phyloP scores from a whole-genome alignment of 768 basidiomycete genomes.

The Russula earlei region DNA sequence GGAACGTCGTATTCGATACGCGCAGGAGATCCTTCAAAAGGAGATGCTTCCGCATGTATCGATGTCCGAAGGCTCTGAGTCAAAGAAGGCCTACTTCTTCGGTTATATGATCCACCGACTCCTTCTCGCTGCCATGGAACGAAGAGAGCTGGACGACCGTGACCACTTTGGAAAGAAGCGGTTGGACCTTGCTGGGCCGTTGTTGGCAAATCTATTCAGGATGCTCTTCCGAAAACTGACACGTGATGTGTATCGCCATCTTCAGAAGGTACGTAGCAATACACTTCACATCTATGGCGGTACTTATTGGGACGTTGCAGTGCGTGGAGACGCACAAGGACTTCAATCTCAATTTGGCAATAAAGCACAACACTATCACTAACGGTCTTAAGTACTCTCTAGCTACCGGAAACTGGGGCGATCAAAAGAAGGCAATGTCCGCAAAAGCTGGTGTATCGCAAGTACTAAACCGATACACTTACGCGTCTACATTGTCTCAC shows the following conservation, averaged over 20 bases:
- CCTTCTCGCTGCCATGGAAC: conserved; percentile 84
- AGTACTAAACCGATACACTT: conserved; percentile 96
- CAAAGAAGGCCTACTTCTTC: conserved; percentile 98
- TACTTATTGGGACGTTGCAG: conserved; percentile 32
- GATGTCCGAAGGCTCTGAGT: conserved; percentile 90
- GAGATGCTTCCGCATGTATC: conserved; percentile 98
- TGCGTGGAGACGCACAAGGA: conserved; percentile 95
- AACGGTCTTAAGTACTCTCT: conserved; percentile 97
- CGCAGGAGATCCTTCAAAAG: conserved; percentile 96
- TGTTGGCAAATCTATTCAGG: conserved; percentile 94
- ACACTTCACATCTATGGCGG: neutral
- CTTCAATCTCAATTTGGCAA: conserved; percentile 83
- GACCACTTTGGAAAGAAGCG: conserved; percentile 99
- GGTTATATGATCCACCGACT: conserved; percentile 99
- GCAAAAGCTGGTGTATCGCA: conserved; percentile 98
- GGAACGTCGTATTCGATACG: conserved; percentile 90
- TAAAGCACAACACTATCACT: conserved; percentile 95
- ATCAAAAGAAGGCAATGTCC: conserved; percentile 97
- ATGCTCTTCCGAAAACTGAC: conserved; percentile 97
- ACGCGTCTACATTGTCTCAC: conserved; percentile 96
- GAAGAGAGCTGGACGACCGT: conserved; percentile 94
- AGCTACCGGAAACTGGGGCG: conserved; percentile 98
- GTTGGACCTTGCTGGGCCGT: conserved; percentile 88
- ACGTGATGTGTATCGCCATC: conserved; percentile 91
- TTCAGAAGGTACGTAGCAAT: conserved; percentile 70